A percentile compares a stretch with the other conserved stretches of the same genome.
Conservation (phyloP, 768 basidiomycete species). For the Lentinula edodes region DNA sequence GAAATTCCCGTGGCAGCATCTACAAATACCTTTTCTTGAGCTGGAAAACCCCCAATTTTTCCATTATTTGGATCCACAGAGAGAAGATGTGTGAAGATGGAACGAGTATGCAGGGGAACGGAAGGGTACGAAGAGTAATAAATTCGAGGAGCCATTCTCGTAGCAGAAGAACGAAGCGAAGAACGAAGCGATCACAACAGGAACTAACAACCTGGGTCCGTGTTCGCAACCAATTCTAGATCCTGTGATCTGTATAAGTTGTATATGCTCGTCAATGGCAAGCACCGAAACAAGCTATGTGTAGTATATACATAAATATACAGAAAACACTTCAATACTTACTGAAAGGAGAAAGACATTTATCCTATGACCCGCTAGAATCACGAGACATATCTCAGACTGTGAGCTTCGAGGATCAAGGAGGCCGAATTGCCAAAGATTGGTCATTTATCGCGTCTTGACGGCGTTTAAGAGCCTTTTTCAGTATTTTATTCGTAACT, state of each 20-base stretch:
- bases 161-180: neutral
- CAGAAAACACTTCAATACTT: too few species aligned
- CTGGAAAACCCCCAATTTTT: constrained; percentile 20
- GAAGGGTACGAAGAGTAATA: constrained; percentile 22
- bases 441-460: neutral
- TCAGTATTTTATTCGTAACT: neutral
- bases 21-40: constrained; percentile 39
- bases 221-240: neutral
- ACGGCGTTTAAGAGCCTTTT: neutral
- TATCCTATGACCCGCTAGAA: neutral
- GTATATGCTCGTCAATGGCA: too few species aligned
- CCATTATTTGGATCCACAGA: constrained; percentile 12
- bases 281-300: too few species aligned
- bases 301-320: neutral
- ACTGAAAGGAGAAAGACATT: neutral
- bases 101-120: constrained; percentile 18
- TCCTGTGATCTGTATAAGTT: neutral
- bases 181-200: neutral
- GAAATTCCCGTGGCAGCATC: constrained; percentile 42
- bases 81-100: constrained; percentile 26
- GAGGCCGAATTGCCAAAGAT: neutral
- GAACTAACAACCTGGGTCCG: neutral
- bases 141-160: constrained; percentile 16
- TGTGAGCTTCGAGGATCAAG: neutral
- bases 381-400: neutral